These are phyloP conservation scores for Neurospora pannonica DNA, from an alignment of 495 filamentous ascomycete genomes.

Conservation along the genomic window DNA sequence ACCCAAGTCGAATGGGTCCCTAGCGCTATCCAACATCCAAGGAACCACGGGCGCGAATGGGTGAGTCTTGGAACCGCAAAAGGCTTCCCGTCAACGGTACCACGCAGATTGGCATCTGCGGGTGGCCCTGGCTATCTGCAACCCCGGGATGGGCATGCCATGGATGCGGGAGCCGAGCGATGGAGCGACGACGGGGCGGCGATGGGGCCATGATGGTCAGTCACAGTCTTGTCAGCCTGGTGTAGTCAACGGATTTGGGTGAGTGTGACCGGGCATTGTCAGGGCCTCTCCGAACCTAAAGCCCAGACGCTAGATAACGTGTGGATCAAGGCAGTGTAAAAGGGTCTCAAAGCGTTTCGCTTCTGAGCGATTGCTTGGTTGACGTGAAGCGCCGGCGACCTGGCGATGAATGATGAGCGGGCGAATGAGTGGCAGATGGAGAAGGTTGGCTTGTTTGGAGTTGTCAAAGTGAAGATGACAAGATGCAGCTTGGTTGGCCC, in stretches of 20 bases:
- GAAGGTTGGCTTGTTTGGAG: background rate
- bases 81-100: background rate
- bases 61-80: background rate
- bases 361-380: conserved; percentile 16
- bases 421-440: background rate
- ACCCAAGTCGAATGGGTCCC: background rate
- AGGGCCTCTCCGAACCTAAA: background rate
- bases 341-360: conserved; percentile 10
- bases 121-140: background rate
- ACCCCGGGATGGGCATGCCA: background rate
- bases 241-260: background rate
- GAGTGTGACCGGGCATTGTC: background rate
- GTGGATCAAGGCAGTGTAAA: conserved; percentile 18
- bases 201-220: background rate
- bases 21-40: background rate
- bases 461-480: background rate
- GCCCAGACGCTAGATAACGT: background rate
- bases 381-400: conserved; percentile 11
- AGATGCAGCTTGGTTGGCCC: background rate
- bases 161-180: background rate
- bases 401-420: background rate
- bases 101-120: background rate
- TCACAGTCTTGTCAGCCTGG: background rate
- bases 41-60: background rate
- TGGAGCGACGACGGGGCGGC: background rate